Evolutionary conservation across 2,329 filamentous ascomycete species (phyloP), one percentile per base, ranked within the genome.

Genomic region (Talaromyces sp.): DNA sequence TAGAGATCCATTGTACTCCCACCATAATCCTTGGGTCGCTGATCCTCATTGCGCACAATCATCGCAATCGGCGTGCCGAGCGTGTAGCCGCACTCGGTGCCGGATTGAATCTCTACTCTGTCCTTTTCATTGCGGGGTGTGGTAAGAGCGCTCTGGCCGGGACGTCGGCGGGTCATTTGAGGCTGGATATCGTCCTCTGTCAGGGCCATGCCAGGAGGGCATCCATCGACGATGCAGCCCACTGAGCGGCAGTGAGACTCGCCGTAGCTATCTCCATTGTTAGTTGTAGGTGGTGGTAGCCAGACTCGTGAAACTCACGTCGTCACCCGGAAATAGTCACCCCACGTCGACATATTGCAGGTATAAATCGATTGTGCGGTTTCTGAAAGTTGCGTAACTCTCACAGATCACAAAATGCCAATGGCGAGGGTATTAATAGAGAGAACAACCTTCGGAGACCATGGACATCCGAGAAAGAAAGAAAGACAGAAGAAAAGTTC

Each of bases 121-220:
- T 97, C 94, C 75, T 93, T 93, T 77, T 97, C 93, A 73, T 97
- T 85, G 65, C 94, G 85, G 17, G 93, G 93, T 1, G 94, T 97
- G 2, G 91, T 96, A 68, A 97, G 88, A 62, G 86, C 85, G 65
- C 86, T 90, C 76, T 99, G 93, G 45, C 93, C 93, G 5, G 93
- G 93, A 60, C 93, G 84, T 61, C 93, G 84, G 63, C 93, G 87
- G 63, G 88, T 95, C 84, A 97, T 89, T 77, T 97, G 91, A 51
- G 91, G 91, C 77, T 99, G 93, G 71, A 97, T 95, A 70, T 95
- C 90, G 56, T 79, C 81, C 75, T 96, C 92, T 62, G 84, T 88
- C 73, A 97, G 85, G 67, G 86, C 79, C 81, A 97, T 87, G 67
- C 90, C 89, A 13, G 94, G 92, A 36, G 93, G 94, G 70, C 86